Evolutionary conservation across 1,139 yeast species (phyloP), one percentile per base, ranked within the genome.

Genomic region (Candida sojae): DNA sequence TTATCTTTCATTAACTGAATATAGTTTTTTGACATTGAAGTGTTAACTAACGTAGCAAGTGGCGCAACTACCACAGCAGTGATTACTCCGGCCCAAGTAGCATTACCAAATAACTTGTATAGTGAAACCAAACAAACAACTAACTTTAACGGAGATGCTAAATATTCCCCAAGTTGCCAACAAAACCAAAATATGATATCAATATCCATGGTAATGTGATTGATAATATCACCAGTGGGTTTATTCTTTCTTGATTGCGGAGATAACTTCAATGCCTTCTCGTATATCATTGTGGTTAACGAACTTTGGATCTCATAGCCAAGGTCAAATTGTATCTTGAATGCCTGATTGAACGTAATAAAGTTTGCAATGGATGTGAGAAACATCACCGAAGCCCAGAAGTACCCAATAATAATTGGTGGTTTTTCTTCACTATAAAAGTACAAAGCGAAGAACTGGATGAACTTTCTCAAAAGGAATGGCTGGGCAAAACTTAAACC

Each of bases 111-210:
- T 42, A 70, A 58, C 21, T 60, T 58, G 50, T 62, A 62, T 31
- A 70, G 59, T 3, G 73, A 63, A 12, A 55, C 25, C 45, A 70
- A 57, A 42, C 71, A 62, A 41, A 70, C 49, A 1, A 58, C 50
- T 30, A 73, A 58, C 45, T 68, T 57, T 32, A 73, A 46, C 2
- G 77, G 76, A 36, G 97, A 97, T 0, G 97, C 90, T 11, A 54
- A 26, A 31, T 48, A 53, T n/a, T 51, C 52, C n/a, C 55, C 56
- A 26, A 54, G 42, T 47, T 63, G 66, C 32, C 65, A 56, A 17
- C 68, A 49, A 26, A 66, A 53, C 46, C 65, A 68, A 31, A 63
- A 58, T 13, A 71, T 56, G 34, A 59, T 55, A 35, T 57, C 60
- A 11, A 71, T 64, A 56, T 73, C 79, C 47, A 68, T 71, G 0